phyloP scores from a whole-genome alignment of 75 land plant species.

The Pinus albicaulis region DNA sequence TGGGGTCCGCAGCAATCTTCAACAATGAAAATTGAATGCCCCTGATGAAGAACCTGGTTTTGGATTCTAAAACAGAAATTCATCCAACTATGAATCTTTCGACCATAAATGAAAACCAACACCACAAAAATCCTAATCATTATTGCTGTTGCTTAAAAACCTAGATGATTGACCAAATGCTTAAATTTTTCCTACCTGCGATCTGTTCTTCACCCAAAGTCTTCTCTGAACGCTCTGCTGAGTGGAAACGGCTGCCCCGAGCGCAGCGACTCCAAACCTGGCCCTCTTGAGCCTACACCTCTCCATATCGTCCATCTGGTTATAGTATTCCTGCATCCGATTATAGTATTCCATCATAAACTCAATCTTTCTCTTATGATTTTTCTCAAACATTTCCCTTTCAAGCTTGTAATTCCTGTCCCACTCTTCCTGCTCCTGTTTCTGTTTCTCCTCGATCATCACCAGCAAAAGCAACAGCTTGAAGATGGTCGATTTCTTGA shows the following conservation, averaged over 20 bases:
- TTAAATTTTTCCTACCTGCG: conserved; percentile 12
- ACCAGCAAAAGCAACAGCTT: conserved; percentile 26
- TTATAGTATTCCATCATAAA: conserved; percentile 40
- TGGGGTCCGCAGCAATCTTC: too few species aligned
- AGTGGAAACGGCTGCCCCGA: conserved; percentile 41
- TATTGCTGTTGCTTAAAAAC: too few species aligned
- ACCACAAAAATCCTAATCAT: too few species aligned
- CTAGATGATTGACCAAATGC: too few species aligned
- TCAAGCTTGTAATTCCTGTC: conserved; percentile 29
- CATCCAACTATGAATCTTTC: too few species aligned
- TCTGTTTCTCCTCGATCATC: conserved; percentile 29
- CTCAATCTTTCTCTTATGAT: conserved; percentile 34
- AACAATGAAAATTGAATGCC: too few species aligned
- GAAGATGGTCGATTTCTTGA: neutral
- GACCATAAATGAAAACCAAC: too few species aligned
- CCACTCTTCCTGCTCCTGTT: conserved; percentile 34
- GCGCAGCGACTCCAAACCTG: conserved; percentile 30
- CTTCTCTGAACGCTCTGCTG: conserved; percentile 64
- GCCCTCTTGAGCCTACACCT: conserved; percentile 27
- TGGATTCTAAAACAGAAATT: too few species aligned
- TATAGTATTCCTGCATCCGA: conserved; percentile 34
- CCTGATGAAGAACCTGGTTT: too few species aligned
- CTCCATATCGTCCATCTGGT: conserved; percentile 31
- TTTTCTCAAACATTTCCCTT: conserved; percentile 25
- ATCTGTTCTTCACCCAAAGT: conserved; percentile 88